Evolutionary conservation across 805 yeast genomes (phyloP), one percentile per base, ranked within the genome.

Genomic region (Ogataea angusta): DNA sequence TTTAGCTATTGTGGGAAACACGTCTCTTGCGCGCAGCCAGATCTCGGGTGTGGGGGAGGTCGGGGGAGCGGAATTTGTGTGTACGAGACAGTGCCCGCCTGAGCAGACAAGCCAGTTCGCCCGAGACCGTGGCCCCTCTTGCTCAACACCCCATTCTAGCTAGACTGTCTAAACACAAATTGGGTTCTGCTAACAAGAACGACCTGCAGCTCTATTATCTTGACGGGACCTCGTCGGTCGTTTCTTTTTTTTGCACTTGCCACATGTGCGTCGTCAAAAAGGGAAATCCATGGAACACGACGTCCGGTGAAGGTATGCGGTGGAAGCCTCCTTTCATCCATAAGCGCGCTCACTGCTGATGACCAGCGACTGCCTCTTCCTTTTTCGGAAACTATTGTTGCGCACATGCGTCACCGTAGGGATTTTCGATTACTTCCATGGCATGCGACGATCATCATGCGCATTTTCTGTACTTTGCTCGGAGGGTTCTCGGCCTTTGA

Each of bases 391-490:
- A 8, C 33, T 12, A 18, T 19, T 12, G 33, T 17, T 16, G 25
- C 33, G 8, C 22, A 3, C 19, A 26, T 36, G 39, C 39, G 21
- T 13, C n/a, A 29, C 16, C n/a, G 18, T 16, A 12, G n/a, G 21
- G 23, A 21, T 21, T 32, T 31, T 21, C 27, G 10, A 10, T 21
- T 26, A 25, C 37, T 38, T 38, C 42, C 22, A 31, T 23, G 33
- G 42, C 42, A 38, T 38, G 37, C 37, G 37, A 9, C 29, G 27
- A 15, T 36, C 23, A 33, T 10, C 22, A 10, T 23, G 15, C 36
- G 21, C 27, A 32, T 13, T 14, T 22, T 14, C 18, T 30, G 24
- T 12, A 6, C 33, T 7, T 18, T 6, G 34, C 25, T 19, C 25
- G 24, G 15, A n/a, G 25, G 10, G 6, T 13, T 12, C 19, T 34